Conservation (phyloP, 495 filamentous ascomycete species). For the Halenospora varia region DNA sequence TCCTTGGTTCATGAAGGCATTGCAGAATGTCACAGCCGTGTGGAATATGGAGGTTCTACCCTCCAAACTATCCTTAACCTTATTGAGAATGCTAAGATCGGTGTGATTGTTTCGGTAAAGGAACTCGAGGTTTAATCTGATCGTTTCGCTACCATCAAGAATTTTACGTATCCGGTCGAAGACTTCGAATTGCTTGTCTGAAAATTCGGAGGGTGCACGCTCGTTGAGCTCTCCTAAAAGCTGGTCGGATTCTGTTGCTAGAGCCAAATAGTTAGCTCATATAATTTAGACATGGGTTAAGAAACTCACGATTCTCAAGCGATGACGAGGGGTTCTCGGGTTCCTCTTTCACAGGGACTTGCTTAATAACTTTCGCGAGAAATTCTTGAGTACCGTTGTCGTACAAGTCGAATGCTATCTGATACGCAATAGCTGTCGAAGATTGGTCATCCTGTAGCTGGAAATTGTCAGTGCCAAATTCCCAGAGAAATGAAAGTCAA, state of each 20-base stretch:
- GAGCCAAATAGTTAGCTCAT: neutral
- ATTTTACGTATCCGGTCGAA: slow-evolving; percentile 82
- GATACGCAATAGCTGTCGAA: slow-evolving; percentile 83
- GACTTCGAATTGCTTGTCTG: slow-evolving; percentile 49
- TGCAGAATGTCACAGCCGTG: slow-evolving; percentile 91
- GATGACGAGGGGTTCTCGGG: too few species aligned
- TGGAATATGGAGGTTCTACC: slow-evolving; percentile 98
- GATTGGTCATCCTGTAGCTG: slow-evolving; percentile 64
- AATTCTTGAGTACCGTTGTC: slow-evolving; percentile 99
- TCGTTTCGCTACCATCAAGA: slow-evolving; percentile 83
- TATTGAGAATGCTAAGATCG: slow-evolving; percentile 80
- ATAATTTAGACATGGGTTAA: neutral
- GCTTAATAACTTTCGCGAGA: slow-evolving; percentile 79
- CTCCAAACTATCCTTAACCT: slow-evolving; percentile 91
- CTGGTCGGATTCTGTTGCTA: slow-evolving; percentile 48
- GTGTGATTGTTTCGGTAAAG: slow-evolving; percentile 91
- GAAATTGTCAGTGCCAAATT: slow-evolving; percentile 4
- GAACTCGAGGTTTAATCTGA: slow-evolving; percentile 93
- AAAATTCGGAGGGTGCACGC: slow-evolving; percentile 26
- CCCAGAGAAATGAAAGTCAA: neutral
- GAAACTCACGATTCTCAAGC: slow-evolving; percentile 37
- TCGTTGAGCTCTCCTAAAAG: slow-evolving; percentile 43
- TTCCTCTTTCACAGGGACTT: slow-evolving; percentile 63
- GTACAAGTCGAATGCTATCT: slow-evolving; percentile 96
- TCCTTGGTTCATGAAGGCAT: slow-evolving; percentile 99